A percentile compares a stretch with the other conserved stretches of the same genome.
Evolutionary conservation across 768 basidiomycete genomes (phyloP).

Genomic region (Calocera cornea): DNA sequence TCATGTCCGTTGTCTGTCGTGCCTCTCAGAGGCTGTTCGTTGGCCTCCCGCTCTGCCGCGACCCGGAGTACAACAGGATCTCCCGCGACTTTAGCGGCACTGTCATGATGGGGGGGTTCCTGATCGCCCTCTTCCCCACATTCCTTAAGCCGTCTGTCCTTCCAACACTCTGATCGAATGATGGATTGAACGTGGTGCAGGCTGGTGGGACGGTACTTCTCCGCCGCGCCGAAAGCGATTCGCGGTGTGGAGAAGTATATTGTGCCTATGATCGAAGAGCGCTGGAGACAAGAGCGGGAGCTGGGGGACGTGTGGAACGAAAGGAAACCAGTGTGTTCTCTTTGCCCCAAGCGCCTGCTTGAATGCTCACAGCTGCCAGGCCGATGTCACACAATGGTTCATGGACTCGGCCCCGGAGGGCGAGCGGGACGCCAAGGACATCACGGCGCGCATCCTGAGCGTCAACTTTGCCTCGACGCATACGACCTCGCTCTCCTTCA

Average conservation of each 20-base stretch:
- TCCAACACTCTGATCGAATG: no score
- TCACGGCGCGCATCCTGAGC: conserved; percentile 7
- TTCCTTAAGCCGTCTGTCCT: conserved; percentile 10
- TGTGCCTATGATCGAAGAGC: conserved; percentile 10
- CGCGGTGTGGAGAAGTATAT: not conserved
- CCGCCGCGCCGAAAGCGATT: conserved; percentile 2
- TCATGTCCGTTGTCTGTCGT: conserved; percentile 29
- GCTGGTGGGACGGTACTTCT: conserved; percentile 3
- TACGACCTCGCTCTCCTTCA: conserved; percentile 8
- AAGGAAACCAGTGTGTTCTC: conserved; percentile 10
- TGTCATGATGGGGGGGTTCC: not conserved
- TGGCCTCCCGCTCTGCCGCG: conserved; percentile 4
- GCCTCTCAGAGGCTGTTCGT: conserved; percentile 34
- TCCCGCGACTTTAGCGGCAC: conserved; percentile 2
- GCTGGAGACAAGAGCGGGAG: conserved; percentile 9
- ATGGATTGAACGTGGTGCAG: not conserved
- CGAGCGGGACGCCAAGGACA: not conserved
- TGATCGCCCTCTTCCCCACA: conserved; percentile 3
- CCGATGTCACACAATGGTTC: conserved; percentile 11
- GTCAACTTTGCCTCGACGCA: conserved; percentile 12
- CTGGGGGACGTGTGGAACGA: conserved; percentile 8
- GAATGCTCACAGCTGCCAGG: not conserved
- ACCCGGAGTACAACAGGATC: conserved; percentile 7
- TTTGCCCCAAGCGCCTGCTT: not conserved
- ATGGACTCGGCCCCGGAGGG: conserved; percentile 8